These are phyloP conservation scores for Pichia kluyveri DNA, from an alignment of 805 yeast species.

Conservation along the genomic window DNA sequence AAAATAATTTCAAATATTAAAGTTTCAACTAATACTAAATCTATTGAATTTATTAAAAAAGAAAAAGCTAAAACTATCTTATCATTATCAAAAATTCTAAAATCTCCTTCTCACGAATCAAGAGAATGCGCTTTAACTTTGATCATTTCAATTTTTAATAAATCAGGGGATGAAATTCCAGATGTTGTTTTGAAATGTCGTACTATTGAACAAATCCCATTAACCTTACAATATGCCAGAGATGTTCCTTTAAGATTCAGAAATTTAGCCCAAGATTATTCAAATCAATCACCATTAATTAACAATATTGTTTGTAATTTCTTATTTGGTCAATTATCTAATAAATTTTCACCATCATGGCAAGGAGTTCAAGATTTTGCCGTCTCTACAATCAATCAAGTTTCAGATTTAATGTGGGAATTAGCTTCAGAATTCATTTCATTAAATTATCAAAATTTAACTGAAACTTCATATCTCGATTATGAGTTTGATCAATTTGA, in stretches of 20 bases:
- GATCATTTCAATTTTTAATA: constrained; percentile 34
- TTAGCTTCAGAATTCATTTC: constrained; percentile 31
- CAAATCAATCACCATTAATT: constrained; percentile 19
- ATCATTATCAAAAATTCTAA: constrained; percentile 28
- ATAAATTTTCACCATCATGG: constrained; percentile 82
- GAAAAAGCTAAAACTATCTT: constrained; percentile 14
- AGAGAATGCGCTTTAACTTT: constrained; percentile 36
- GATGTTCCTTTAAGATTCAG: constrained; percentile 67
- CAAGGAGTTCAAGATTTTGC: constrained; percentile 58
- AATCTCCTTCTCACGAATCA: constrained; percentile 39
- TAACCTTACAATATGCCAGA: constrained; percentile 60
- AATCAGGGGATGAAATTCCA: constrained; percentile 19
- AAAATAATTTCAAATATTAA: constrained; percentile 14
- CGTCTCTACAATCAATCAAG: constrained; percentile 34
- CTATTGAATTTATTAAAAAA: constrained; percentile 4
- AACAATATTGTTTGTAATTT: constrained; percentile 35
- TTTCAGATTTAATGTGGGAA: constrained; percentile 47
- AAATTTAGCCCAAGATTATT: constrained; percentile 38
- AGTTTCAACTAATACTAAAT: not conserved
- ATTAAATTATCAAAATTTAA: constrained; percentile 12
- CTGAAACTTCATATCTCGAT: constrained; percentile 13
- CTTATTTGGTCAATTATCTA: constrained; percentile 62
- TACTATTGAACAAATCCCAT: constrained; percentile 64
- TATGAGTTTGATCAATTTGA: constrained; percentile 9
- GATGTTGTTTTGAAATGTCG: constrained; percentile 32